Evolutionary conservation across 2,329 filamentous ascomycete genomes (phyloP), one percentile per base, ranked within the genome.

Genomic region (Trichoderma hamatum): DNA sequence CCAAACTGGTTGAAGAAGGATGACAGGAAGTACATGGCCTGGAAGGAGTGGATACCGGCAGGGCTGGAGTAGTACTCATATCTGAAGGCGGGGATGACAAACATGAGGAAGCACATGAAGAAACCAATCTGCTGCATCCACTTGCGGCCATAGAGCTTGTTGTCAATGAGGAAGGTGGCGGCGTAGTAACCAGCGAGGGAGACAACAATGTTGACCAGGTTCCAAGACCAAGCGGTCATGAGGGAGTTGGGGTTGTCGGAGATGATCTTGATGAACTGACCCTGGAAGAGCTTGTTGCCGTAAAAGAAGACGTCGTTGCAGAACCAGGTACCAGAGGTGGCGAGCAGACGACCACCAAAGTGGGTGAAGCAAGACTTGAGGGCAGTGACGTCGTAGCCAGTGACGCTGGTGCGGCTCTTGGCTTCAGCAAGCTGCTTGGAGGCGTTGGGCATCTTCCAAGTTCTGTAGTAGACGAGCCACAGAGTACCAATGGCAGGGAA

Each of bases 1-100:
- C 95, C 95, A 77, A 98, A 98, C 80, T 98, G 95, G 86, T 97
- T 97, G 90, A 98, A 98, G 85, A 98, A 98, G 28, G 93, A 97
- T 9, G 93, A 97, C 74, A 98, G 80, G 83, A 97, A 97, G 86
- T 97, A 97, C 93, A 98, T 97, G 78, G 94, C 89, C 84, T 97
- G 94, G 90, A 98, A 98, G n/a, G 86, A 84, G 76, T 93, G 89
- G 79, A 97, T 91, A 75, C 93, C 88, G 6, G 84, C 84, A 1
- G 85, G 82, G 61, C 84, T 84, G 24, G 88, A 93, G 84, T 94
- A 97, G 87, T 96, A 94, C 0, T 92, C 79, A 83, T 90, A 97
- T 77, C 93, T 85, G 86, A 97, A 97, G 56, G 91, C 94, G 1
- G 95, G 95, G 52, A 97, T 87, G 78, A 97, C 86, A 82, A 98